Conservation (phyloP, 2,329 filamentous ascomycete species). For the Hypoxylon sp. region DNA sequence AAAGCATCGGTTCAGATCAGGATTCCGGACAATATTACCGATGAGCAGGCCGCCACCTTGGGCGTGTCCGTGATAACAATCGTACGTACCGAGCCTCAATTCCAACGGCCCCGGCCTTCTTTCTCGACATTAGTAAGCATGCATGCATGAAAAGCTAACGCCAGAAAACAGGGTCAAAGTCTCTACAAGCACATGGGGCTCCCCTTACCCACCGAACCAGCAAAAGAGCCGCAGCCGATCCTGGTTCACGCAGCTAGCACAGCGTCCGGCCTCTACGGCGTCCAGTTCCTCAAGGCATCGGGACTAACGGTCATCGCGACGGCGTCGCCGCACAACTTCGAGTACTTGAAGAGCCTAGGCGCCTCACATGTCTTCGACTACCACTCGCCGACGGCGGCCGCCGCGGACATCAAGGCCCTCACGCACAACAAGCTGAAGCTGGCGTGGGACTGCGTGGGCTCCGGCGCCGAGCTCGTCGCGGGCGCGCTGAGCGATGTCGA, state of each 20-base stretch:
- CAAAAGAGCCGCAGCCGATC: slow-evolving; percentile 57
- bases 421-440: slow-evolving; percentile 43
- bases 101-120: no score
- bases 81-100: slow-evolving; percentile 44
- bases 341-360: slow-evolving; percentile 54
- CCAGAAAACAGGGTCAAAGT: slow-evolving; percentile 58
- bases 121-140: slow-evolving; percentile 17
- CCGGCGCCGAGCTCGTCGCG: slow-evolving; percentile 53
- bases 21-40: slow-evolving; percentile 62
- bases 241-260: slow-evolving; percentile 67
- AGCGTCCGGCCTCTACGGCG: slow-evolving; percentile 68
- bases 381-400: slow-evolving; percentile 44
- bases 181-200: slow-evolving; percentile 64
- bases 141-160: neutral
- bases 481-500: slow-evolving; percentile 49
- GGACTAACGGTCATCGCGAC: slow-evolving; percentile 59
- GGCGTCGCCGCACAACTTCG: slow-evolving; percentile 57
- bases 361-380: slow-evolving; percentile 56
- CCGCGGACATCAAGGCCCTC: slow-evolving; percentile 45
- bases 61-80: slow-evolving; percentile 61
- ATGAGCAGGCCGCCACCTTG: slow-evolving; percentile 63
- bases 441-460: slow-evolving; percentile 57
- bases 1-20: slow-evolving; percentile 60
- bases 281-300: slow-evolving; percentile 61
- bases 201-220: slow-evolving; percentile 61